A percentile compares a stretch with the other conserved stretches of the same genome.
phyloP scores from a whole-genome alignment of 176 grass and related monocot genomes.

The Puya raimondii region DNA sequence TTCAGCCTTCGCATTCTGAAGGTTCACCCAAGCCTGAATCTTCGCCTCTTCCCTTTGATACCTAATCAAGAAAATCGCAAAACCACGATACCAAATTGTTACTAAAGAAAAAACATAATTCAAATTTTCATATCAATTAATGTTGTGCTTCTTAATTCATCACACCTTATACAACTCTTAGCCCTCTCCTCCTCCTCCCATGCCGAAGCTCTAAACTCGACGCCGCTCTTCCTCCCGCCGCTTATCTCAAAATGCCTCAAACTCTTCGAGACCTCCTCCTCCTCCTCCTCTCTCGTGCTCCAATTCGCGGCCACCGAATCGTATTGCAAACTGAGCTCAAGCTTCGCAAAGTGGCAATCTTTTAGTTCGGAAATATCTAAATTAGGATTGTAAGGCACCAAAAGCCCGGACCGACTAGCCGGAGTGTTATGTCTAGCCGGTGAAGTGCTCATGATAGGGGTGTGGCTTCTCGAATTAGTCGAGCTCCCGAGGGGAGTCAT shows the following conservation, averaged over 20 bases:
- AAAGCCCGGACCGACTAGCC: constrained; percentile 52
- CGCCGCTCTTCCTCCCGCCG: constrained; percentile 33
- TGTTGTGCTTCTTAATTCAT: neutral
- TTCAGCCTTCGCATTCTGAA: constrained; percentile 94
- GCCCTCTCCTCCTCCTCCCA: constrained; percentile 92
- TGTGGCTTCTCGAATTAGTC: constrained; percentile 41
- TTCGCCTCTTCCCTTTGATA: constrained; percentile 97
- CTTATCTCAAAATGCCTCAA: constrained; percentile 70
- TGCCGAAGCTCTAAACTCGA: constrained; percentile 33
- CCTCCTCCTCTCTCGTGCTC: constrained; percentile 92
- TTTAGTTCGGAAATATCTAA: constrained; percentile 55
- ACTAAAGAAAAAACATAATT: neutral
- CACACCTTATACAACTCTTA: constrained; percentile 96
- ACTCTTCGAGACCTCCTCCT: constrained; percentile 87
- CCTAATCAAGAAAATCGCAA: constrained; percentile 27
- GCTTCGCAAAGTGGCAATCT: constrained; percentile 74
- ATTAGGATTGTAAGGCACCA: constrained; percentile 43
- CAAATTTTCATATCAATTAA: constrained; percentile 1
- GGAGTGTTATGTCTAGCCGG: constrained; percentile 89
- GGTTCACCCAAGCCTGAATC: constrained; percentile 92
- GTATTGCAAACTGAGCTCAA: constrained; percentile 61
- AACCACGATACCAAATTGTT: neutral
- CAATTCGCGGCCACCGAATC: constrained; percentile 59
- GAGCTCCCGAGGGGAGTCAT: constrained; percentile 65
- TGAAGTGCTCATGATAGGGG: constrained; percentile 68